phyloP scores from a whole-genome alignment of 164 flowering plant genomes.

The Paratinospora sagittata region DNA sequence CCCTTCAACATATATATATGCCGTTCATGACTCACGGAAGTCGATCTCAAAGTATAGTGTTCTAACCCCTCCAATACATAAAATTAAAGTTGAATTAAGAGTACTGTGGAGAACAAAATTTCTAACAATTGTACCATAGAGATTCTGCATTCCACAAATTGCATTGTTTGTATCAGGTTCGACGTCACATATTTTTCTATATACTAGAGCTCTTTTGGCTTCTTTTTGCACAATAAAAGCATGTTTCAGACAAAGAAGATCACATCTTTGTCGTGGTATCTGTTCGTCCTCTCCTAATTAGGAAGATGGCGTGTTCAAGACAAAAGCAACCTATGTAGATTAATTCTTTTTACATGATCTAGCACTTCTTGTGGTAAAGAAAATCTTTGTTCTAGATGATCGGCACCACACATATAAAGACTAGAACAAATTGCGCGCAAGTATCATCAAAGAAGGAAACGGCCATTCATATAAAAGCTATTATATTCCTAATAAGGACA shows the following conservation, averaged over 20 bases:
- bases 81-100: background rate
- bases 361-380: constrained; percentile 10
- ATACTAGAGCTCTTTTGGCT: constrained; percentile 2
- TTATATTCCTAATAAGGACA: background rate
- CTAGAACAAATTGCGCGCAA: constrained; percentile 15
- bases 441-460: constrained; percentile 17
- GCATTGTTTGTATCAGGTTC: constrained; percentile 23
- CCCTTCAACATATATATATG: background rate
- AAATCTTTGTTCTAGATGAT: background rate
- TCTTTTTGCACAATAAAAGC: constrained; percentile 2
- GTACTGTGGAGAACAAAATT: background rate
- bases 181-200: constrained; percentile 3
- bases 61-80: too few relatives aligned
- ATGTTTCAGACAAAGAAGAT: constrained; percentile 3
- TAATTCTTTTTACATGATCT: background rate
- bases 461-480: constrained; percentile 16
- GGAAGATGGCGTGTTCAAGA: constrained; percentile 23
- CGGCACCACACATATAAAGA: background rate
- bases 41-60: too few relatives aligned
- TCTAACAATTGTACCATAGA: background rate
- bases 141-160: background rate
- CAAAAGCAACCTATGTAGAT: background rate
- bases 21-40: background rate
- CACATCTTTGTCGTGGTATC: constrained; percentile 14
- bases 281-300: constrained; percentile 19